These are phyloP conservation scores for Hypoxylon sp. DNA, from an alignment of 2,329 filamentous ascomycete genomes.

Conservation along the genomic window DNA sequence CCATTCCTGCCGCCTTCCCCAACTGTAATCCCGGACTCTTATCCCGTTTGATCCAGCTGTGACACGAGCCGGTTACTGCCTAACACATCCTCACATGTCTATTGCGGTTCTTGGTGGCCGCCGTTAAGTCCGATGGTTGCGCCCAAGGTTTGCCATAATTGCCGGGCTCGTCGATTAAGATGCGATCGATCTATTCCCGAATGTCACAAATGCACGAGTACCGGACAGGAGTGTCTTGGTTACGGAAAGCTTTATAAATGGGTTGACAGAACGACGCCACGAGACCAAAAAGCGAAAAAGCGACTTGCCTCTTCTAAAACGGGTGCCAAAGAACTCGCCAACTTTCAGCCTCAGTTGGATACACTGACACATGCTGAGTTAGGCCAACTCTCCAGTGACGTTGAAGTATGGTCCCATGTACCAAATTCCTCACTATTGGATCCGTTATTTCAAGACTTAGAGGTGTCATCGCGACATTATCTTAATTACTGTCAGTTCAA, in stretches of 20 bases:
- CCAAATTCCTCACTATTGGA: conserved; percentile 59
- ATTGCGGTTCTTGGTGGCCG: neutral
- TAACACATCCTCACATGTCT: conserved; percentile 3
- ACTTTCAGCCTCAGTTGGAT: conserved; percentile 11
- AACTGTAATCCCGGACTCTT: neutral
- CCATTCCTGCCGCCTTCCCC: conserved; percentile 5
- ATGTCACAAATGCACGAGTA: conserved; percentile 70
- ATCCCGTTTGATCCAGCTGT: conserved; percentile 2
- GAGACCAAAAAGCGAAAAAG: conserved; percentile 58
- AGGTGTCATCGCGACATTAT: conserved; percentile 61
- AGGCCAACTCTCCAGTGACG: neutral
- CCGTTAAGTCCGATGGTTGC: conserved; percentile 24
- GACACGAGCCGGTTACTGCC: neutral
- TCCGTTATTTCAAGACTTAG: conserved; percentile 68
- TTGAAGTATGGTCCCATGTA: conserved; percentile 13
- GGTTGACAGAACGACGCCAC: conserved; percentile 66
- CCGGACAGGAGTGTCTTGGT: conserved; percentile 70
- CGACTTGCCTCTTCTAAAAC: conserved; percentile 12
- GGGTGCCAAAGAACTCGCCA: conserved; percentile 35
- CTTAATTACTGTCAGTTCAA: conserved; percentile 64
- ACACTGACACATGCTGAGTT: neutral
- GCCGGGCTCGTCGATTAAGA: conserved; percentile 70
- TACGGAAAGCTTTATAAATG: conserved; percentile 73
- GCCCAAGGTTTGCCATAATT: conserved; percentile 70
- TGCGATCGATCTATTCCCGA: conserved; percentile 71